Evolutionary conservation across 129 eudicot genomes (phyloP).

Genomic region (sunflower (Helianthus annuus)): HanXRQr2.0-SUNRISE NC_035444.2:161778545-161779044

Average conservation of each 20-base stretch:
- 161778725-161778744: neutral
- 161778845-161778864: neutral
- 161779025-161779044: conserved; percentile 92
- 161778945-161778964: neutral
- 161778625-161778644: conserved; percentile 90
- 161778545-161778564: neutral
- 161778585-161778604: conserved; percentile 91
- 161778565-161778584: conserved; percentile 77
- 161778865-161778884: neutral
- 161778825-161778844: conserved; percentile 11
- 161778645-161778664: neutral
- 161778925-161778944: neutral
- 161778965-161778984: conserved; percentile 48
- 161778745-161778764: conserved; percentile 74
- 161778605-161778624: conserved; percentile 87
- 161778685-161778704: neutral
- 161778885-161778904: neutral
- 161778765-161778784: conserved; percentile 99
- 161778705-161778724: neutral
- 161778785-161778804: conserved; percentile 77
- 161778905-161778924: neutral
- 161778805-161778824: conserved; percentile 65
- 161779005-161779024: conserved; percentile 84
- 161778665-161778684: neutral
- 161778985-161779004: conserved; percentile 84